Percentiles rank a stretch among this genome's conserved stretches.
Evolutionary conservation across 768 basidiomycete species (phyloP).

Genomic region (Trametes maxima): DNA sequence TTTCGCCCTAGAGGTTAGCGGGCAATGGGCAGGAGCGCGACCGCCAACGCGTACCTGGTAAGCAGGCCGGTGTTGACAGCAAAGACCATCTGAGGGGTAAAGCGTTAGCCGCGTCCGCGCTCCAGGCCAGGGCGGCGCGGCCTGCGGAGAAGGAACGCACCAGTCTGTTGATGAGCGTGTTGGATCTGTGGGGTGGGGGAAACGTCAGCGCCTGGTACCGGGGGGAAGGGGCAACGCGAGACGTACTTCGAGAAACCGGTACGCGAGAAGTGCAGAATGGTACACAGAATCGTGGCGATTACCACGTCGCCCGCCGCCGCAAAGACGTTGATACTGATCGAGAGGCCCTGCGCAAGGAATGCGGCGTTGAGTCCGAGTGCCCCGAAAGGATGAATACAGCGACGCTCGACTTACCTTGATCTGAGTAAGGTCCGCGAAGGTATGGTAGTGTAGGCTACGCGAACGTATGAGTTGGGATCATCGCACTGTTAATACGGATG

Average conservation of each 20-base stretch:
- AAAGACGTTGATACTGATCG: conserved; percentile 57
- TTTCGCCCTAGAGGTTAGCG: not conserved
- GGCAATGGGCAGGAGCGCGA: no score
- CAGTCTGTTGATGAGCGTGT: conserved; percentile 46
- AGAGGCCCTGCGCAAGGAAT: conserved; percentile 43
- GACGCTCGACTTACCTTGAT: conserved; percentile 4
- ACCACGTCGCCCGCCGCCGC: conserved; percentile 52
- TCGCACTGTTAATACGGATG: no score
- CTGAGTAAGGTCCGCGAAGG: conserved; percentile 9
- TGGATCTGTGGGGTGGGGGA: conserved; percentile 37
- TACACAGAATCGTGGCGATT: conserved; percentile 52
- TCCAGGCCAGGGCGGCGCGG: not conserved
- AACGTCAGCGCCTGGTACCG: not conserved
- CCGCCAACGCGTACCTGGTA: conserved; percentile 31
- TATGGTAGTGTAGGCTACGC: conserved; percentile 3
- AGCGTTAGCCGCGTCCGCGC: not conserved
- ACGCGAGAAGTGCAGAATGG: conserved; percentile 50
- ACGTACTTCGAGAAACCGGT: conserved; percentile 49
- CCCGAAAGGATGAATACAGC: not conserved
- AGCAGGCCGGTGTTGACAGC: conserved; percentile 45
- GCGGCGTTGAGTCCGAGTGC: not conserved
- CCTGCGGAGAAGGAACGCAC: conserved; percentile 5
- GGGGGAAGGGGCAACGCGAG: not conserved
- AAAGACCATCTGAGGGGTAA: conserved; percentile 38
- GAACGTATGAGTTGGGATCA: no score